Base-by-base conservation (phyloP, 2,329 filamentous ascomycete species). In the Verticillium zaregamsianum region DNA sequence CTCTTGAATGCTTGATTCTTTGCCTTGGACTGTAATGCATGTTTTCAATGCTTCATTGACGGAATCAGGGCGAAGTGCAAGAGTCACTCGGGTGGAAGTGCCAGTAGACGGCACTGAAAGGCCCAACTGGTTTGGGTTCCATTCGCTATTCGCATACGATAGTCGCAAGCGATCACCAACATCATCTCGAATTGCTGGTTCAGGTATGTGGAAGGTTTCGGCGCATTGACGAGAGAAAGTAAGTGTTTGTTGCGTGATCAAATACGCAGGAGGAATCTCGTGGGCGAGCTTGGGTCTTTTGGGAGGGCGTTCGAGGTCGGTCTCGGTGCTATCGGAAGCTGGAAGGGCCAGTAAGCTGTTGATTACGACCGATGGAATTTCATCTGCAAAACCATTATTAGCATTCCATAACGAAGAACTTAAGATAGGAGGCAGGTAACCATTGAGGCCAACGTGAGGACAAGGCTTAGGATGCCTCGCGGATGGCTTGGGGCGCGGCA, bases 361-460 rank as follows among this genome's bases (percentile, higher is more conserved):
- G 20, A 70, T 60, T 12, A 74, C 59, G 8, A 54, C 58, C 1
- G 59, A 56, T 9, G 72, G 70, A 3, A 75, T 59, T 20, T 60
- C 52, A 49, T 73, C 73, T 65, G 23, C n/a, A n/a, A 17, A 17
- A 6, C 35, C 6, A 0, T 2, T n/a, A 20, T 45, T 23, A 49
- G n/a, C 6, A n/a, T 11, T 25, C 45, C 15, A n/a, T 9, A 25
- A 11, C 3, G 8, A 11, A 9, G 1, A 49, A 49, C 5, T 45
- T 5, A 49, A 49, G 3, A 12, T 6, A n/a, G 7, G 11, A 23
- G n/a, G 8, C 20, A 23, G 23, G 5, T 25, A 23, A 49, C 45
- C 45, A 23, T 49, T 49, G 8, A 49, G 20, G n/a, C n/a, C 45
- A 14, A 49, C 7, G n/a, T 8, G 8, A 6, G 45, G 45, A 49